These are phyloP conservation scores for Ceriops tagal DNA, from an alignment of 345 rosid species.

Conservation along the genomic window DNA sequence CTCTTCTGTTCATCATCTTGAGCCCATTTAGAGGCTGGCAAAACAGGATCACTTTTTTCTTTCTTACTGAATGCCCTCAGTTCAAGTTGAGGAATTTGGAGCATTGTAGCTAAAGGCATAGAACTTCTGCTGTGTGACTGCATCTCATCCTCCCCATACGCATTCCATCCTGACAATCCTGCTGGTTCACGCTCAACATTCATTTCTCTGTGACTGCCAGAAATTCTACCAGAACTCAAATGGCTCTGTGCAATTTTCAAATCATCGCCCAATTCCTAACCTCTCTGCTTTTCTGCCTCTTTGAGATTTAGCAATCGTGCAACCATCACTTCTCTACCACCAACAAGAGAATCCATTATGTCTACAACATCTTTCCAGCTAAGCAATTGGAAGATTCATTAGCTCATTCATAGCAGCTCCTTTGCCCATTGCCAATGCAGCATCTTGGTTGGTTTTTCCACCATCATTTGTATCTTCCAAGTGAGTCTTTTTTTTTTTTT, in stretches of 20 bases:
- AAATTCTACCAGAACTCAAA: slow-evolving; percentile 44
- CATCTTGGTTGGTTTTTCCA: slow-evolving; percentile 62
- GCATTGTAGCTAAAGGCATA: slow-evolving; percentile 32
- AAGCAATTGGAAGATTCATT: slow-evolving; percentile 79
- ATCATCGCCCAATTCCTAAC: slow-evolving; percentile 73
- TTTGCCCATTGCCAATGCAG: slow-evolving; percentile 93
- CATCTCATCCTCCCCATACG: slow-evolving; percentile 44
- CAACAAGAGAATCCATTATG: slow-evolving; percentile 96
- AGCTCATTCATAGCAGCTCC: slow-evolving; percentile 88
- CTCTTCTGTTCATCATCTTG: slow-evolving; percentile 82
- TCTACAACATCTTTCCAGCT: slow-evolving; percentile 95
- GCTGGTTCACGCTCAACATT: slow-evolving; percentile 46
- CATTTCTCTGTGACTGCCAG: slow-evolving; percentile 48
- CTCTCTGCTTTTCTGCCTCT: slow-evolving; percentile 89
- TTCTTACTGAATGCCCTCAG: slow-evolving; percentile 54
- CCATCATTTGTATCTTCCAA: slow-evolving; percentile 44
- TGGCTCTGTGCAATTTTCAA: slow-evolving; percentile 54
- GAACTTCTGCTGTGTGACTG: slow-evolving; percentile 40
- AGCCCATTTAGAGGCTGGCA: slow-evolving; percentile 97
- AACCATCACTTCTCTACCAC: slow-evolving; percentile 98
- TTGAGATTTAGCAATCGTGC: slow-evolving; percentile 83
- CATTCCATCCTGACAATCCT: slow-evolving; percentile 44
- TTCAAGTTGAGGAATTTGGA: slow-evolving; percentile 66
- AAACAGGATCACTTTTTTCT: slow-evolving; percentile 70
- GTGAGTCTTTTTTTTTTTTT: slow-evolving; percentile 37